Conservation (phyloP, 306 rosid genomes). For the Ochetophila trinervis region DNA sequence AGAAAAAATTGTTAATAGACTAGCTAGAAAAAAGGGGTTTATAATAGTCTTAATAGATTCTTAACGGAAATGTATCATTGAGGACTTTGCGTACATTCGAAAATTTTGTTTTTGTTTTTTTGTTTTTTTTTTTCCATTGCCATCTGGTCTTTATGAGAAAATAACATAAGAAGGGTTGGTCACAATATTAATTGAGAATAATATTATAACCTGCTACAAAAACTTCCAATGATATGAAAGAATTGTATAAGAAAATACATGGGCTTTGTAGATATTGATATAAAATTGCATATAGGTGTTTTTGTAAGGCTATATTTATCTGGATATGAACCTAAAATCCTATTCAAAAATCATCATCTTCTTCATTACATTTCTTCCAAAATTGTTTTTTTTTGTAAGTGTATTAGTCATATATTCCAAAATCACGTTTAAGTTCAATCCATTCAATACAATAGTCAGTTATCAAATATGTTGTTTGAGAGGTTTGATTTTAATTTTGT, state of each 20-base stretch:
- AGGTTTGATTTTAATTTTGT: no score
- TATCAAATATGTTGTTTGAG: no score
- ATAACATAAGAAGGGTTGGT: neutral
- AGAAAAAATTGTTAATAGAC: neutral
- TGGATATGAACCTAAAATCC: slow-evolving; percentile 22
- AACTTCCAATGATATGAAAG: neutral
- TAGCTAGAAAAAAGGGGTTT: neutral
- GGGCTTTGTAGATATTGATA: slow-evolving; percentile 8
- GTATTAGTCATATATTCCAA: neutral
- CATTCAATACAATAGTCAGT: no score
- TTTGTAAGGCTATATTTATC: slow-evolving; percentile 15
- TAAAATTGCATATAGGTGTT: slow-evolving; percentile 1
- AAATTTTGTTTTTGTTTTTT: no score
- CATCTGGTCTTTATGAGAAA: neutral
- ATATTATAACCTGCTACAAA: neutral
- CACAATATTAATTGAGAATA: slow-evolving; percentile 5
- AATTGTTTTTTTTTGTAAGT: neutral
- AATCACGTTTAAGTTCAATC: neutral
- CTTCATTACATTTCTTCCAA: neutral
- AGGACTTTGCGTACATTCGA: slow-evolving; percentile 12
- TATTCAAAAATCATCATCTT: slow-evolving; percentile 8
- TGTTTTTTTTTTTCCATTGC: neutral
- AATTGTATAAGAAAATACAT: slow-evolving; percentile 3
- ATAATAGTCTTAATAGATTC: neutral
- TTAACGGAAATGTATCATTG: neutral